Evolutionary conservation across 495 filamentous ascomycete genomes (phyloP), one percentile per base, ranked within the genome.

Genomic region (Amorphotheca resinae): DNA sequence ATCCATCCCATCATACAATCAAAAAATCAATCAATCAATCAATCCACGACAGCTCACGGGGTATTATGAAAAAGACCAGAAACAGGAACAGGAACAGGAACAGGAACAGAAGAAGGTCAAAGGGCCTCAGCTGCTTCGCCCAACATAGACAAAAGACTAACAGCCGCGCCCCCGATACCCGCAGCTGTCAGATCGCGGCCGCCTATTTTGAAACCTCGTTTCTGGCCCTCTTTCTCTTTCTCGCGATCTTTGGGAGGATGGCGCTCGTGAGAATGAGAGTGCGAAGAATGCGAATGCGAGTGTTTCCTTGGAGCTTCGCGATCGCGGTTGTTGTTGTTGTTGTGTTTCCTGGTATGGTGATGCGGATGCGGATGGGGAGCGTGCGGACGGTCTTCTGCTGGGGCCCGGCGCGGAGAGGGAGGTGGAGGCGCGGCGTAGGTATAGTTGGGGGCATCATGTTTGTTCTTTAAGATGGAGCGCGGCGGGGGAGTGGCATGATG

Each of bases 121-220:
- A n/a, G n/a, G n/a, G n/a, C 54, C 11, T 54, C 51, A 11, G 67
- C 64, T 15, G 69, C 71, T 49, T 73, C 68, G 7, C 63, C 60
- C 35, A 75, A 41, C 14, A 73, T 67, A 45, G 64, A 66, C 38
- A 75, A 35, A 53, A 74, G 56, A 12, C 64, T 68, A 7, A 60
- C 68, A 0, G 70, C 68, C 2, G 69, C 69, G 1, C 69, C 66
- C 14, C 72, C 68, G 9, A 75, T 62, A 0, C 69, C 64, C 7
- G 65, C 68, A 5, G 65, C 67, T 3, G 62, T 59, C 6, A 66
- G 50, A 23, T 63, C 54, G 5, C 25, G 25, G 11, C 11, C 5
- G 5, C 25, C 25, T 28, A 28, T 28, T 9, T 64, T 55, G 46
- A 58, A 66, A 53, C 58, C 60, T 40, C 57, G 37, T 14, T 44